Evolutionary conservation across 768 basidiomycete genomes (phyloP), one percentile per base, ranked within the genome.

Genomic region (Dictyophora rubrovolvata): DNA sequence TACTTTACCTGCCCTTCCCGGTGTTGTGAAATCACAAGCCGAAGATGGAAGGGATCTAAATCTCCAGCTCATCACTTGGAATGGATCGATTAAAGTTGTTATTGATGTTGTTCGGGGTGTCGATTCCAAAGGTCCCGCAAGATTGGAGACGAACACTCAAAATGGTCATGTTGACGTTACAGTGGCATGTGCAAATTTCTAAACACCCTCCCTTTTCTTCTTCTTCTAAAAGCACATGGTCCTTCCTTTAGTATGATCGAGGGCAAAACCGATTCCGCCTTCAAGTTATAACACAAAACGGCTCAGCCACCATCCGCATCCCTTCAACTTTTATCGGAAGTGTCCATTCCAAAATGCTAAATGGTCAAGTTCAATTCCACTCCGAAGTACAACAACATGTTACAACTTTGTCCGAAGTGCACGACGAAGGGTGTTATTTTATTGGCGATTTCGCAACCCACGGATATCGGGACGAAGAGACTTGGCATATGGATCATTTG

Each of bases 401-500:
- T 16, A 52, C 57, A 5, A 52, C 36, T 8, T 52, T 59, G 12
- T 59, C 49, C 10, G 50, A 52, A 36, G 22, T 12, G 5, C 18
- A 53, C 12, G 3, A 20, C 28, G 23, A 59, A 34, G 23, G 57
- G 3, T 9, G 48, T 16, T 59, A n/a, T 52, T 59, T 59, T 20
- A 35, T 59, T 35, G 57, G 57, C 9, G 57, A 59, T 35, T 59
- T 50, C 23, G 14, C 22, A 14, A n/a, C n/a, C 11, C 34, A 47
- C 18, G 57, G 48, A 8, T 59, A 51, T 37, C 56, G 63, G 2
- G 61, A 63, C 1, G 65, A 68, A 23, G 66, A 33, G 11, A 62
- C 33, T n/a, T 77, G 75, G 75, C 54, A 60, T 21, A 74, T 75
- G 7, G 77, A 78, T 56, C 73, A 77, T 62, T 49, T 77, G 21